Base-by-base conservation (phyloP, 495 filamentous ascomycete species). In the Daldinia loculata region DNA sequence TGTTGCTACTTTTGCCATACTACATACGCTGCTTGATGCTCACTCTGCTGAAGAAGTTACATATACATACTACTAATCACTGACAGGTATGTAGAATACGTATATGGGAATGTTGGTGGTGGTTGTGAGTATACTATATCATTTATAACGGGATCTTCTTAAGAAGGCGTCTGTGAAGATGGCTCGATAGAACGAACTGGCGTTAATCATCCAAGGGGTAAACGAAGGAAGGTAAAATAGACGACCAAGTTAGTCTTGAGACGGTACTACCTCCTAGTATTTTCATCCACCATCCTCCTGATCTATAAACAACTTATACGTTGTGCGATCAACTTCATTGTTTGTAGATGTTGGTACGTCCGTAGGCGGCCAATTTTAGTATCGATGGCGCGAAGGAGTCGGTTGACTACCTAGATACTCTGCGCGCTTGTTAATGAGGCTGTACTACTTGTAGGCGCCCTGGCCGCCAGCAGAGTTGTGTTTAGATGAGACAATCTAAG, bases 231-330 rank as follows among this genome's bases (percentile, higher is more conserved):
- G 30, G 50, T 58, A 38, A 43, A 58, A 39, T 61, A 30, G 45
- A 64, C 22, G 43, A 50, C 59, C 52, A 59, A 58, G 30, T 50
- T 50, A 36, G 52, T 43, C 66, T 63, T 30, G 41, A 45, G 43
- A 48, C 43, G 43, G 55, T 64, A 56, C 60, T 64, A 36, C 48
- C 50, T 64, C 69, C 43, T 63, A 32, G 38, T 39, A 38, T 61
- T 41, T 67, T 55, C 32, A 36, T 59, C 48, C 17, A 19, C 30
- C 56, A 72, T 72, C 70, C 70, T 72, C 30, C 70, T 72, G 65
- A 61, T 66, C 61, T 68, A 72, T 68, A 68, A 72, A 68, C 69
- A 67, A 63, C 66, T 56, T 56, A 50, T 45, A 58, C 50, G 51
- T 52, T 34, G 56, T 64, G 48, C 34, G 48, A 58, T 53, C 34